phyloP scores from a whole-genome alignment of 768 basidiomycete genomes.

The Chalciporus pseudorubinellus region DNA sequence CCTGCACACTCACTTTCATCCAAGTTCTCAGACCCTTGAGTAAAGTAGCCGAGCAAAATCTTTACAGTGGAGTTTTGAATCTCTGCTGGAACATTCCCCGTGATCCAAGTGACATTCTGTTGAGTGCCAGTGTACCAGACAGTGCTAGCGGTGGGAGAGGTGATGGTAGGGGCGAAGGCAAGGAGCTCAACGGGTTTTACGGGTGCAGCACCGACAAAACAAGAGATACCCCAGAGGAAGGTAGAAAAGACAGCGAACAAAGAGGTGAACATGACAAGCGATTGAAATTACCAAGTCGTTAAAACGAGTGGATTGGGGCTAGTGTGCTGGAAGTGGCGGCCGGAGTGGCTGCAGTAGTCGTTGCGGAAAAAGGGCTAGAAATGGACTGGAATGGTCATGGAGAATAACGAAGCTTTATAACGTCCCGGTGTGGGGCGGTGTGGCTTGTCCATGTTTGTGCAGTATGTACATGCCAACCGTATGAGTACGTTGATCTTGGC shows the following conservation, averaged over 20 bases:
- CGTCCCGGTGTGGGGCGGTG: too few relatives aligned
- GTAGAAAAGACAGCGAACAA: constrained; percentile 29
- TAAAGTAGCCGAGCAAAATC: constrained; percentile 44
- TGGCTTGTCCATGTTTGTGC: background rate
- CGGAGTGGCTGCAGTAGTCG: background rate
- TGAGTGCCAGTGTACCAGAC: constrained; percentile 38
- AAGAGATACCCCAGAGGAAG: constrained; percentile 29
- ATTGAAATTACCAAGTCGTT: constrained; percentile 5
- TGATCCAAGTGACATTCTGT: constrained; percentile 45
- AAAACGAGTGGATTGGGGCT: constrained; percentile 20
- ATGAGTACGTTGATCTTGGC: too few relatives aligned
- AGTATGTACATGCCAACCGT: background rate
- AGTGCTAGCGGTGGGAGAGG: constrained; percentile 29
- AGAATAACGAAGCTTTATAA: constrained; percentile 16
- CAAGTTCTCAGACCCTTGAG: constrained; percentile 45
- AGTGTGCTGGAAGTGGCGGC: constrained; percentile 1
- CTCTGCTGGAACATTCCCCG: constrained; percentile 36
- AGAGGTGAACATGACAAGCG: constrained; percentile 20
- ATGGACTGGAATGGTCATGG: background rate
- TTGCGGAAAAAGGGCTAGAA: background rate
- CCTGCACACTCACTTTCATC: constrained; percentile 44
- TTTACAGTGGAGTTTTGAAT: constrained; percentile 35
- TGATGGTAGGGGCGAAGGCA: constrained; percentile 44
- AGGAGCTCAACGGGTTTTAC: constrained; percentile 30
- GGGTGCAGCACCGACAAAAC: constrained; percentile 29